A percentile compares a stretch with the other conserved stretches of the same genome.
Evolutionary conservation across 2,329 filamentous ascomycete species (phyloP).

Genomic region (Pseudogymnoascus sp.): DNA sequence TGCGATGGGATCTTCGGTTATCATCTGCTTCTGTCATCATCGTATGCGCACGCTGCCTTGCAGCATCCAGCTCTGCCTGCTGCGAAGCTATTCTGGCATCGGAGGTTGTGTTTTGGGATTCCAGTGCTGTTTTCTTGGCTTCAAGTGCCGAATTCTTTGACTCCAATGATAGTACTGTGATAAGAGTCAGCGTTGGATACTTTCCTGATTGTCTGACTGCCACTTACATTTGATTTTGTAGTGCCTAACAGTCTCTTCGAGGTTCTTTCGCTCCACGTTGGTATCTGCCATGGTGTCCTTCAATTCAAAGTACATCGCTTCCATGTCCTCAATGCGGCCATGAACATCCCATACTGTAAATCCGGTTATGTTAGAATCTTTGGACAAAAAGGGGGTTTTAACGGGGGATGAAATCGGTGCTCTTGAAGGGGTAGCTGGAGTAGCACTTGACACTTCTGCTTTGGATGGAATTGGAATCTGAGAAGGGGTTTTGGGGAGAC

Average conservation of each 20-base stretch:
- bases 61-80: conserved; percentile 59
- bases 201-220: conserved; percentile 11
- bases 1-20: conserved; percentile 42
- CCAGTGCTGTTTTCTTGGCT: conserved; percentile 12
- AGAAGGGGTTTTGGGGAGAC: conserved; percentile 26
- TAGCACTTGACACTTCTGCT: conserved; percentile 18
- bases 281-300: conserved; percentile 65
- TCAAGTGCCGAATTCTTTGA: background rate
- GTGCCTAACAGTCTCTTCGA: conserved; percentile 66
- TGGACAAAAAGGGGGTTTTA: conserved; percentile 53
- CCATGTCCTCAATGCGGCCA: conserved; percentile 66
- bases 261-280: conserved; percentile 55
- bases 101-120: conserved; percentile 41
- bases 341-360: conserved; percentile 73
- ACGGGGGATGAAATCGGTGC: conserved; percentile 31
- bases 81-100: conserved; percentile 41
- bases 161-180: background rate
- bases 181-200: conserved; percentile 17
- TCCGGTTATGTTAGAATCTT: conserved; percentile 60
- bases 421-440: conserved; percentile 31
- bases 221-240: conserved; percentile 53
- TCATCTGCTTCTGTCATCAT: conserved; percentile 43
- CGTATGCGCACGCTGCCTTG: conserved; percentile 43
- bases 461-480: conserved; percentile 27
- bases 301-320: conserved; percentile 63